Conservation (phyloP, 768 basidiomycete species). For the Macrolepiota albuminosa region DNA sequence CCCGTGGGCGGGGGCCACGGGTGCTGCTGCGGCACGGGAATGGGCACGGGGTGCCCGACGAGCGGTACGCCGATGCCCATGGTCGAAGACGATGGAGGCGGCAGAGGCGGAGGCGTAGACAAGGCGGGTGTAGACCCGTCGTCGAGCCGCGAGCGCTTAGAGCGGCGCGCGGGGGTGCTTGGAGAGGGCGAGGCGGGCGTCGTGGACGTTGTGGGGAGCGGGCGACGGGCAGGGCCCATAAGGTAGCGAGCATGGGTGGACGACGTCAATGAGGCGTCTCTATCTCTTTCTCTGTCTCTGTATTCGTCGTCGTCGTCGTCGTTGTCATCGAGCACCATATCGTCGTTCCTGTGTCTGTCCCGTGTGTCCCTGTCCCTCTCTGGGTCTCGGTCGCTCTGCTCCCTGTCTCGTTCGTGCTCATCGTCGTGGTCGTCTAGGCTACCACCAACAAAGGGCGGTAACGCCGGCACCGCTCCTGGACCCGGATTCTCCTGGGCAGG, state of each 20-base stretch:
- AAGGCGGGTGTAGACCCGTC: background rate
- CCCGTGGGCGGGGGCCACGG: conserved; percentile 29
- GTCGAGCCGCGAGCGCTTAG: background rate
- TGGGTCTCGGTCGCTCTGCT: background rate
- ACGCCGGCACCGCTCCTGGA: conserved; percentile 8
- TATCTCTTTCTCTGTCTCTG: background rate
- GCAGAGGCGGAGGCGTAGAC: background rate
- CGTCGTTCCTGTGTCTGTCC: background rate
- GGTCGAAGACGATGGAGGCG: background rate
- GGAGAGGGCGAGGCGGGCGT: background rate
- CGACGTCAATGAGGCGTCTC: too few species aligned
- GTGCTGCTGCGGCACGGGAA: conserved; percentile 24
- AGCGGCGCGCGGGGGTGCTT: background rate
- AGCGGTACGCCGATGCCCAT: conserved; percentile 18
- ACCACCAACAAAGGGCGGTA: conserved; percentile 17
- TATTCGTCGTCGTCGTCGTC: conserved; percentile 1
- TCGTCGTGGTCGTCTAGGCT: background rate
- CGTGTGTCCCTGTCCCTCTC: background rate
- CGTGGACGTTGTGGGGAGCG: conserved; percentile 8
- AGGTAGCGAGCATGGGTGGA: background rate
- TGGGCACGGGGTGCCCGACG: conserved; percentile 1
- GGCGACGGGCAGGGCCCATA: conserved; percentile 15
- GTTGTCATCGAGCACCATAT: conserved; percentile 20
- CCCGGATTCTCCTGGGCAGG: conserved; percentile 36
- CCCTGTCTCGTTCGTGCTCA: background rate